Evolutionary conservation across 495 filamentous ascomycete genomes (phyloP).

Genomic region (Lophiostoma macrostomum): DNA sequence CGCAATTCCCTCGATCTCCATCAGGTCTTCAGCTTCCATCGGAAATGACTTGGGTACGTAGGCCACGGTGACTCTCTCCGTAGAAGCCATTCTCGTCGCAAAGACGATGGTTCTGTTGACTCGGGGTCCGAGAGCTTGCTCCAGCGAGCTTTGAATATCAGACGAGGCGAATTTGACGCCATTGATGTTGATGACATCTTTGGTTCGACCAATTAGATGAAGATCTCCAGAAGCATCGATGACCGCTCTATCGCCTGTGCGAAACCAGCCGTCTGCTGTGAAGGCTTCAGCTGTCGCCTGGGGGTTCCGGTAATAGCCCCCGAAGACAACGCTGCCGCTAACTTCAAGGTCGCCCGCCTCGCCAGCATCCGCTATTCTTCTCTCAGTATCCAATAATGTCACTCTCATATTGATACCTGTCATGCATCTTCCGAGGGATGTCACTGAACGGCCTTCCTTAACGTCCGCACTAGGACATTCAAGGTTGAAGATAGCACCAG

Average conservation of each 20-base stretch:
- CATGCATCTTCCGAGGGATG: constrained; percentile 9
- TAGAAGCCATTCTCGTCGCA: constrained; percentile 35
- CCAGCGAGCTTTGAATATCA: constrained; percentile 47
- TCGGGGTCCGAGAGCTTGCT: constrained; percentile 32
- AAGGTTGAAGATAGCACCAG: constrained; percentile 46
- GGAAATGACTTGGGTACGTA: background rate
- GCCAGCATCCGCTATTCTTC: background rate
- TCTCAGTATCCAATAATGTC: background rate
- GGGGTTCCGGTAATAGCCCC: constrained; percentile 5
- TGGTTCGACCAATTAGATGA: background rate
- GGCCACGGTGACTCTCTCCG: constrained; percentile 22
- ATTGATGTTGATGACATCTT: constrained; percentile 42
- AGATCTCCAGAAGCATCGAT: constrained; percentile 7
- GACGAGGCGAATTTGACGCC: constrained; percentile 48
- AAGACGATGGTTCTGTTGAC: constrained; percentile 24
- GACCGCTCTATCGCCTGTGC: constrained; percentile 10
- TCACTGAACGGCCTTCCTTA: background rate
- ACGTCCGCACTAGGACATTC: background rate
- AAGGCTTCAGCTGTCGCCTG: constrained; percentile 9
- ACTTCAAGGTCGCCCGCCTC: constrained; percentile 6
- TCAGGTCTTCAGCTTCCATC: background rate
- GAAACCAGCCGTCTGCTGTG: constrained; percentile 14
- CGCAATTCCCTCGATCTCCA: background rate
- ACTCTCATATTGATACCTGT: constrained; percentile 5
- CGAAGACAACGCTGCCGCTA: constrained; percentile 3